phyloP scores from a whole-genome alignment of 805 yeast genomes.

The Maudiozyma serrabonitensis region DNA sequence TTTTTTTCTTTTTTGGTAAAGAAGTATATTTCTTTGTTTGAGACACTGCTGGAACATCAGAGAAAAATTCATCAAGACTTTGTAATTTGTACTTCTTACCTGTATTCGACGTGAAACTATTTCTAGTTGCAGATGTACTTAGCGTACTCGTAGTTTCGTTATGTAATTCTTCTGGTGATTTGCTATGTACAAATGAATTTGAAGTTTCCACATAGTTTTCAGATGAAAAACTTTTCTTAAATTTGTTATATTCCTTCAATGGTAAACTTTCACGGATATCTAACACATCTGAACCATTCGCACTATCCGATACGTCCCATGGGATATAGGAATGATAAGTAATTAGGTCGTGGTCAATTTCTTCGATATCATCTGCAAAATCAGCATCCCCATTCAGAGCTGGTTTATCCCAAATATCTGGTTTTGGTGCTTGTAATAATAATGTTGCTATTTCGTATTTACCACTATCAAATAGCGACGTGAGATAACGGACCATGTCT shows the following conservation, averaged over 20 bases:
- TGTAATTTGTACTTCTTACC: slow-evolving; percentile 49
- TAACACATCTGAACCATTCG: slow-evolving; percentile 6
- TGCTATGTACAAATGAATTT: neutral
- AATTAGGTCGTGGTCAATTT: slow-evolving; percentile 6
- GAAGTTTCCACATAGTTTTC: slow-evolving; percentile 8
- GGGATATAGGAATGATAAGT: slow-evolving; percentile 9
- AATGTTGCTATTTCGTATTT: slow-evolving; percentile 56
- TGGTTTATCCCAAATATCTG: slow-evolving; percentile 15
- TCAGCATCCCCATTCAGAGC: neutral
- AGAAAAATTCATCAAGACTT: slow-evolving; percentile 81
- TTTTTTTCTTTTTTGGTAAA: slow-evolving; percentile 5
- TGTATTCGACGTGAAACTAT: slow-evolving; percentile 12
- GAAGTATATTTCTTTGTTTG: slow-evolving; percentile 1
- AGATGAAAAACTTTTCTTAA: slow-evolving; percentile 28
- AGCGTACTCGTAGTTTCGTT: neutral
- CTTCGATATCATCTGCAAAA: neutral
- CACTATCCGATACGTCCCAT: slow-evolving; percentile 10
- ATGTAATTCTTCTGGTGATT: neutral
- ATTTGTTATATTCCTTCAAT: slow-evolving; percentile 33
- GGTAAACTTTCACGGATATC: slow-evolving; percentile 32
- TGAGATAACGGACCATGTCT: slow-evolving; percentile 72
- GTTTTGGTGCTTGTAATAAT: slow-evolving; percentile 69
- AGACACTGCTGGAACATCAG: slow-evolving; percentile 31
- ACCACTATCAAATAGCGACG: slow-evolving; percentile 45
- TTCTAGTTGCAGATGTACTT: neutral